Base-by-base conservation (phyloP, 345 rosid genomes). In the Citrus trifoliata region DNA sequence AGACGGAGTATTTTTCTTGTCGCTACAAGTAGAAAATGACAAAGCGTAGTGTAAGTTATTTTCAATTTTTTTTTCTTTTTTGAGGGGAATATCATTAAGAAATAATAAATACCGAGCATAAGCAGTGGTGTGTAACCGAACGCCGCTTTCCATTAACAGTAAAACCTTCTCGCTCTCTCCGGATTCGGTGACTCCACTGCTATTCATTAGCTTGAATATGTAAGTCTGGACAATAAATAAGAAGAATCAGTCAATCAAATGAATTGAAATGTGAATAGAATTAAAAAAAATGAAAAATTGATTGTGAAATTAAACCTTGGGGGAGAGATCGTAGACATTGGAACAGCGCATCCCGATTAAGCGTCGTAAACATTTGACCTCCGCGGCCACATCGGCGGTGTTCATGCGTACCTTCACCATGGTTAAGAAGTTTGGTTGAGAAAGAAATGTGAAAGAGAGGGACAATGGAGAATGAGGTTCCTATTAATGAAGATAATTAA, bases 391-490 rank as follows among this genome's bases (percentile, higher is more conserved):
- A 78, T 94, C 98, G 80, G 98, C 99, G 88, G 97, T 96, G 92
- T 93, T 96, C 97, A 96, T 90, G 16, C 98, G 95, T 46, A 94
- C 97, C 88, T 96, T 96, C 94, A 93, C 99, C 99, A 94, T 95
- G 59, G 27, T 38, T 30, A 48, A 25, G n/a, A n/a, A 12, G 16
- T 8, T 71, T 32, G 7, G 46, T 53, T 53, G 58, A 16, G 58
- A 46, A 46, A 46, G 51, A 13, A 46, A 46, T 46, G 51, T 3
- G 18, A 12, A 18, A 13, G 18, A 46, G 18, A 3, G 51, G 5
- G 51, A 13, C 16, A 42, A 13, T 13, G 18, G 5, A 13, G 51
- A 46, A 46, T 46, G 51, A 13, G 51, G 51, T 46, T 46, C 14
- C 14, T 12, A 0, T 42, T 12, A 42, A 42, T 42, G 14, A 42